Evolutionary conservation across 2,329 filamentous ascomycete species (phyloP).

Genomic region (Huntiella omanensis): DNA sequence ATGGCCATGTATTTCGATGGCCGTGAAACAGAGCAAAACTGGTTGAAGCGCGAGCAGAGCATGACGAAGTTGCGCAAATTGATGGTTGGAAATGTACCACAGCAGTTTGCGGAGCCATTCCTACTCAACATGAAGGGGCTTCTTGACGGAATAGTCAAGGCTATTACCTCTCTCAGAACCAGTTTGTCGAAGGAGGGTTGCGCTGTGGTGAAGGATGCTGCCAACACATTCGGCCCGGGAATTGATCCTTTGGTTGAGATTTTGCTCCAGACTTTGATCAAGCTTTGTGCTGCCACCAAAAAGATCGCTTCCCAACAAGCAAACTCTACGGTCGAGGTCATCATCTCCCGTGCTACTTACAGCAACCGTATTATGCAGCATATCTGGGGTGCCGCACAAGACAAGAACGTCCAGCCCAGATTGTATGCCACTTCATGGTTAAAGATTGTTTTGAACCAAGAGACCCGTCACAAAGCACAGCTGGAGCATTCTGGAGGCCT

Average conservation of each 20-base stretch:
- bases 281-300: slow-evolving; percentile 76
- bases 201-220: slow-evolving; percentile 67
- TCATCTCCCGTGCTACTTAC: slow-evolving; percentile 66
- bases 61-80: slow-evolving; percentile 58
- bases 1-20: slow-evolving; percentile 76
- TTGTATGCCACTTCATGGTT: slow-evolving; percentile 68
- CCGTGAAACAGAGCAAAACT: slow-evolving; percentile 78
- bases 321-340: slow-evolving; percentile 59
- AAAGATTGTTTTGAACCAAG: slow-evolving; percentile 60
- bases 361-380: slow-evolving; percentile 70
- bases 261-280: slow-evolving; percentile 73
- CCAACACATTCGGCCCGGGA: slow-evolving; percentile 52
- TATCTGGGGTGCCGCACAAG: slow-evolving; percentile 60
- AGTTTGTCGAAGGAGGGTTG: slow-evolving; percentile 81
- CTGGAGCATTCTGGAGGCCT: slow-evolving; percentile 72
- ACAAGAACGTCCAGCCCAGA: slow-evolving; percentile 84
- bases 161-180: slow-evolving; percentile 64
- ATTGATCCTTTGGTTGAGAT: slow-evolving; percentile 84
- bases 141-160: slow-evolving; percentile 77
- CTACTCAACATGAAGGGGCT: slow-evolving; percentile 51
- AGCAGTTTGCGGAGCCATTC: slow-evolving; percentile 56
- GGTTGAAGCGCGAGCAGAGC: slow-evolving; percentile 70
- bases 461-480: slow-evolving; percentile 57
- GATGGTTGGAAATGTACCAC: slow-evolving; percentile 64
- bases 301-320: slow-evolving; percentile 79